These are phyloP conservation scores for Oryza meridionalis DNA, from an alignment of 176 grass and related monocot species.

Conservation along the genomic window DNA sequence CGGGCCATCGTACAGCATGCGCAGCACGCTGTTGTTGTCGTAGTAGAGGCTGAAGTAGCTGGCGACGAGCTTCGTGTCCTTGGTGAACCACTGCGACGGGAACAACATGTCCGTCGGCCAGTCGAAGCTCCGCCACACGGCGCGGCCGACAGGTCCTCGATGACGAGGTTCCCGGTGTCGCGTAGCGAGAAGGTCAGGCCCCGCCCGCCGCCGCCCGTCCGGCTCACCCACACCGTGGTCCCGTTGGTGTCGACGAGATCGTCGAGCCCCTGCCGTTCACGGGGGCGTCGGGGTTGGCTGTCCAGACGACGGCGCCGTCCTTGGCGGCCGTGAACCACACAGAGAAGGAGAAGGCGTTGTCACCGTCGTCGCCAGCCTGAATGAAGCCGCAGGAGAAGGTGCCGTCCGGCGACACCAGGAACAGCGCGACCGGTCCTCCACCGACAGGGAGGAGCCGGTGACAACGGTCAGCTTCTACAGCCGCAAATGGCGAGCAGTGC, in stretches of 20 bases:
- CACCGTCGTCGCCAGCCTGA: neutral
- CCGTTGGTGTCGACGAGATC: constrained; percentile 56
- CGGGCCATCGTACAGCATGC: constrained; percentile 47
- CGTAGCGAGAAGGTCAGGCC: constrained; percentile 40
- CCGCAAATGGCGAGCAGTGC: too few relatives aligned
- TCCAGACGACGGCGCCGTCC: constrained; percentile 20
- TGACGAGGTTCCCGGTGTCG: constrained; percentile 57
- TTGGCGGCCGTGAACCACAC: too few relatives aligned
- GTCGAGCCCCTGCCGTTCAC: constrained; percentile 51
- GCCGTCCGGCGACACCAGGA: neutral
- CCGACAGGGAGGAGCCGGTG: constrained; percentile 18
- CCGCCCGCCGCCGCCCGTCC: neutral
- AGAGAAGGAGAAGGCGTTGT: too few relatives aligned
- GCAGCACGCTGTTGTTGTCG: constrained; percentile 65
- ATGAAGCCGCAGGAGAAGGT: too few relatives aligned
- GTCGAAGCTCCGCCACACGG: constrained; percentile 52
- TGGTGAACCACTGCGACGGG: constrained; percentile 41
- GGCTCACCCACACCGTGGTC: constrained; percentile 56
- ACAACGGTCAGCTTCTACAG: too few relatives aligned
- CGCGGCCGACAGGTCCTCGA: constrained; percentile 14
- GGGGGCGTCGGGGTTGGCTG: constrained; percentile 47
- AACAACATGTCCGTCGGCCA: constrained; percentile 51
- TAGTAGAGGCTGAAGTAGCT: constrained; percentile 46
- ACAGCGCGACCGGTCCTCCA: constrained; percentile 15
- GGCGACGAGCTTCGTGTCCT: constrained; percentile 34